Conservation (phyloP, 331 rosid species). For the Pyracantha coccinea region DNA sequence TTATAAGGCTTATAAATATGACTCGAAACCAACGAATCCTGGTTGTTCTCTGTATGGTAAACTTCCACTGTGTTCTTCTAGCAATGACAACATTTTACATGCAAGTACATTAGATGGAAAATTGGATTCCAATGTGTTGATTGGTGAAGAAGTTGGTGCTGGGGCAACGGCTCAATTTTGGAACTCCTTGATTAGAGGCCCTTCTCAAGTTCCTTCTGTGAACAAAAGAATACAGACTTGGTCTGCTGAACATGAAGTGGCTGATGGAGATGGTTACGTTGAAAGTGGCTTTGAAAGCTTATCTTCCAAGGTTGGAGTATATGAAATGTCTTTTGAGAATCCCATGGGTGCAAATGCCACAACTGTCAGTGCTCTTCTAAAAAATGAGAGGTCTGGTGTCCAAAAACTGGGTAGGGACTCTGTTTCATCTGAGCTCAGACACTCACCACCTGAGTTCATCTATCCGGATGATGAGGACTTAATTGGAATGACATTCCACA, state of each 20-base stretch:
- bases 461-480: conserved; percentile 19
- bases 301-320: conserved; percentile 19
- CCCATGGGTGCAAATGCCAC: conserved; percentile 12
- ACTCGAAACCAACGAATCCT: conserved; percentile 13
- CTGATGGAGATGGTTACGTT: too few relatives aligned
- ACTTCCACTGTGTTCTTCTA: conserved; percentile 25
- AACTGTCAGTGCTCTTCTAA: conserved; percentile 11
- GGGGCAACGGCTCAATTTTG: conserved; percentile 12
- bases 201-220: conserved; percentile 18
- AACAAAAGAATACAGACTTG: conserved; percentile 2
- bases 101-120: conserved; percentile 20
- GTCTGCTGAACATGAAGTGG: conserved; percentile 10
- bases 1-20: conserved; percentile 13
- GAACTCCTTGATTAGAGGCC: conserved; percentile 9
- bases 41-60: conserved; percentile 29
- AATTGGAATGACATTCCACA: conserved; percentile 34
- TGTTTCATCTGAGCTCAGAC: conserved; percentile 18
- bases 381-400: conserved; percentile 19
- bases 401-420: conserved; percentile 23
- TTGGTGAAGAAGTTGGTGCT: not conserved
- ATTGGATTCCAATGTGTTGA: conserved; percentile 13
- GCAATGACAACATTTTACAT: conserved; percentile 21
- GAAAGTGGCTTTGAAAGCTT: conserved; percentile 11
- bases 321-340: conserved; percentile 19
- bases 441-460: conserved; percentile 13